Evolutionary conservation across 2,329 filamentous ascomycete genomes (phyloP).

Genomic region (Sporothrix dimorphospora): DNA sequence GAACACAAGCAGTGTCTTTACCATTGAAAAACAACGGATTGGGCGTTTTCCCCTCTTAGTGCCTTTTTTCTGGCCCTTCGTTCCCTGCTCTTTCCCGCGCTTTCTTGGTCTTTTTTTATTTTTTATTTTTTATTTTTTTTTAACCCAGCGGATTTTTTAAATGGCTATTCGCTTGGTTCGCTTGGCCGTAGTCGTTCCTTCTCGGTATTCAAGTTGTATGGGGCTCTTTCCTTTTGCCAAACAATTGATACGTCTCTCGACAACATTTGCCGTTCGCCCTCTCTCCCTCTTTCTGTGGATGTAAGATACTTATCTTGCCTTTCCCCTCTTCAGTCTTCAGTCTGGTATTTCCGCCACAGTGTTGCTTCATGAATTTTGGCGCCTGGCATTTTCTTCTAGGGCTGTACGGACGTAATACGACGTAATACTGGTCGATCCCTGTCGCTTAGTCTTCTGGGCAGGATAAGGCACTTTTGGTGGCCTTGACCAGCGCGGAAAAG

Average conservation of each 20-base stretch:
- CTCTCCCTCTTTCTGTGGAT: background rate
- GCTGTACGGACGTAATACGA: too few species aligned
- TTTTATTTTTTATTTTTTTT: background rate
- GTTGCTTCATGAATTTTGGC: background rate
- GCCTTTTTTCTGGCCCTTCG: slow-evolving; percentile 3
- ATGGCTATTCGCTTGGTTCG: background rate
- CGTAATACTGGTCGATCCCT: background rate
- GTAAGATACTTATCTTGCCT: background rate
- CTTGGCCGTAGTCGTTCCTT: background rate
- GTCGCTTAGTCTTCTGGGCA: background rate
- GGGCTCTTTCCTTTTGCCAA: background rate
- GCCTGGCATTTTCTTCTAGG: background rate
- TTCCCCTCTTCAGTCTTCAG: background rate
- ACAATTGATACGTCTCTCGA: background rate
- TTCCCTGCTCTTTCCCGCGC: background rate
- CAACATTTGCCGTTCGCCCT: background rate
- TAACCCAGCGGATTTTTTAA: background rate
- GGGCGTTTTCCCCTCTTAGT: slow-evolving; percentile 21
- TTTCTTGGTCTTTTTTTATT: background rate
- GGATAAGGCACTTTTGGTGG: background rate
- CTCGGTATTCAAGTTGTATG: background rate
- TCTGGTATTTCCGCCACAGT: background rate
- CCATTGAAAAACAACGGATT: slow-evolving; percentile 15
- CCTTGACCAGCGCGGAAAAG: too few species aligned
- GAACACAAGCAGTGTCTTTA: slow-evolving; percentile 17